phyloP scores from a whole-genome alignment of 108 stramenopile genomes.

The Licmophora abbreviata region DNA sequence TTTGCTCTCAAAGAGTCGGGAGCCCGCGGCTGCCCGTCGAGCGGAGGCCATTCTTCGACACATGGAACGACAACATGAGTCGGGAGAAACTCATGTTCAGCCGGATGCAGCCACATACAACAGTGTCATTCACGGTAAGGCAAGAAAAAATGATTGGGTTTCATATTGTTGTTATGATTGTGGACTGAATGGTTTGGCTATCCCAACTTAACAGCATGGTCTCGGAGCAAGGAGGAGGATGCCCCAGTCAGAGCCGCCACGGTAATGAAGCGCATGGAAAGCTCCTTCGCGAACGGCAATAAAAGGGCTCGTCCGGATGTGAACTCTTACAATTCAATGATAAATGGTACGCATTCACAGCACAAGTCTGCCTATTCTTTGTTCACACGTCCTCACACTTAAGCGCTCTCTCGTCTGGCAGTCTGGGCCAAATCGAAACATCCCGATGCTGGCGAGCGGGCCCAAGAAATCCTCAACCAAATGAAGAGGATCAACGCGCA shows the following conservation, averaged over 20 bases:
- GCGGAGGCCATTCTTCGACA: constrained; percentile 9
- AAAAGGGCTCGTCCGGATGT: constrained; percentile 1
- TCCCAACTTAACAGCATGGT: neutral
- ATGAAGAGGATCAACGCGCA: constrained; percentile 7
- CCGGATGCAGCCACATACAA: constrained; percentile 32
- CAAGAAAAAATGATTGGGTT: neutral
- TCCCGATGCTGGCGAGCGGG: constrained; percentile 1
- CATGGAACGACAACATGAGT: constrained; percentile 8
- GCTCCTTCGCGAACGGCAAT: neutral
- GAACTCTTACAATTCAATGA: constrained; percentile 18
- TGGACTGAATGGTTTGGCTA: neutral
- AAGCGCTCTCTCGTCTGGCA: constrained; percentile 3
- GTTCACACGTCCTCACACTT: neutral
- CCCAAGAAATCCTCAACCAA: constrained; percentile 3
- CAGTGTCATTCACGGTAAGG: constrained; percentile 3
- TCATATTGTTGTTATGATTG: neutral
- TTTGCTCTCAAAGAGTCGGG: constrained; percentile 1
- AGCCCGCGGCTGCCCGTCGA: constrained; percentile 4
- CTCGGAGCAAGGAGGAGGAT: constrained; percentile 6
- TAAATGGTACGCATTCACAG: constrained; percentile 6
- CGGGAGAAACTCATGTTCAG: constrained; percentile 21
- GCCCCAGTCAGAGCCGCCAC: constrained; percentile 32
- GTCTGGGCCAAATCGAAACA: constrained; percentile 3
- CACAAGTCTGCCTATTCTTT: neutral
- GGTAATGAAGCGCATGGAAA: constrained; percentile 34